phyloP scores from a whole-genome alignment of 768 basidiomycete genomes.

The Pulveroboletus sp. region DNA sequence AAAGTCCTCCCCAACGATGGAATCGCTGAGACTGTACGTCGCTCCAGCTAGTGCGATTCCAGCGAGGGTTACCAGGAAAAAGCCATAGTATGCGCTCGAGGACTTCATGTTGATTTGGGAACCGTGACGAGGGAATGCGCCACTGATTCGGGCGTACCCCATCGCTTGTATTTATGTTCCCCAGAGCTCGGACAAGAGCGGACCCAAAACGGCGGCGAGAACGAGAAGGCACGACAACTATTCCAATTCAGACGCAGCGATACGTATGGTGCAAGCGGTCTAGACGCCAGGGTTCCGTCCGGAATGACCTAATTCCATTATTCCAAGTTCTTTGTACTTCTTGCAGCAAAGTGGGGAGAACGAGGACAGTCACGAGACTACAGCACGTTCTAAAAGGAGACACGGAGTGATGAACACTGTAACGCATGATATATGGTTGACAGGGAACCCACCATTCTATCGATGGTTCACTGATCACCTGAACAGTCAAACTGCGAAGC shows the following conservation, averaged over 20 bases:
- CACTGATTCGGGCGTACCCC: neutral
- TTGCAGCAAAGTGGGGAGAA: neutral
- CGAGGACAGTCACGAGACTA: neutral
- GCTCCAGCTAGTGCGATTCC: constrained; percentile 17
- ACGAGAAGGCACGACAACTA: too few relatives aligned
- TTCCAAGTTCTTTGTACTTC: too few relatives aligned
- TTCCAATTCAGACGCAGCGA: too few relatives aligned
- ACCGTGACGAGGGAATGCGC: neutral
- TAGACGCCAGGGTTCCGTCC: too few relatives aligned
- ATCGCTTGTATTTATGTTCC: constrained; percentile 15
- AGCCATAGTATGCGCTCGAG: neutral
- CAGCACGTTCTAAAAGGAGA: neutral
- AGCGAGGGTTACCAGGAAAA: constrained; percentile 14
- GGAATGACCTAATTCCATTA: too few relatives aligned
- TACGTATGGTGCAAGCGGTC: too few relatives aligned
- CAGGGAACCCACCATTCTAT: neutral
- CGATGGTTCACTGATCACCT: neutral
- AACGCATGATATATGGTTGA: too few relatives aligned
- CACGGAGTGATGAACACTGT: neutral
- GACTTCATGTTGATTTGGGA: constrained; percentile 15
- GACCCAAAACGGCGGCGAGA: too few relatives aligned
- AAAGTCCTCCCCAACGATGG: constrained; percentile 30
- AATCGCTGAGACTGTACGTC: constrained; percentile 26
- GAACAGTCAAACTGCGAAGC: neutral
- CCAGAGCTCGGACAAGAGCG: too few relatives aligned